Evolutionary conservation across 345 rosid genomes (phyloP), one percentile per base, ranked within the genome.

Genomic region (Excoecaria agallocha): DNA sequence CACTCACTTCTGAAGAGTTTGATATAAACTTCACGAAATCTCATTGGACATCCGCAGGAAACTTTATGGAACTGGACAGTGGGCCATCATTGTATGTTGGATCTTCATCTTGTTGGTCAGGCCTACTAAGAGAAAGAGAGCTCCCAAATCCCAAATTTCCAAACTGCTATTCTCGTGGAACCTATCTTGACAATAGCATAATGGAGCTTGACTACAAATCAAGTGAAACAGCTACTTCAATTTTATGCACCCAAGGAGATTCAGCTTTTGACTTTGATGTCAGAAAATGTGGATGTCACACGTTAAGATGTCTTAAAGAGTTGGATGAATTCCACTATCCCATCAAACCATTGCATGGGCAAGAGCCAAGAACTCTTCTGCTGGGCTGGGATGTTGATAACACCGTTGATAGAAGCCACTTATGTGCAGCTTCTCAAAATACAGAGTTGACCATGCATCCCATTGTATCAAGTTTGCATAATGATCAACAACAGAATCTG

Each of bases 361-460:
- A 78, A 74, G 73, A 73, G 68, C 70, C 71, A 39, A 81, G 74
- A 20, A 39, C 85, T 39, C 80, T 82, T 59, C 74, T 79, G 69
- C 85, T 87, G 8, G 86, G 77, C 69, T 86, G 90, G 90, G 83
- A 87, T 71, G 75, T 66, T 38, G 77, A 68, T 68, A 60, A 78
- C 69, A 69, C 55, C 70, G 71, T 73, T 39, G 68, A 78, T 81
- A 84, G 84, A 50, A 82, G 80, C 57, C 77, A 74, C 76, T 70
- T 73, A 66, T 64, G 84, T 56, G 51, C 69, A 19, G 75, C 37
- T 24, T 70, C 75, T 78, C 80, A 25, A 52, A 61, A 74, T 72
- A 62, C 72, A 66, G 80, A 82, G 71, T 78, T 82, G 72, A 84
- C 65, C 74, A 38, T 73, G 0, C 67, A 69, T 78, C 89, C 86